Evolutionary conservation across 179 eudicot species (phyloP), one percentile per base, ranked within the genome.

Genomic region (Silene noctiflora): DNA sequence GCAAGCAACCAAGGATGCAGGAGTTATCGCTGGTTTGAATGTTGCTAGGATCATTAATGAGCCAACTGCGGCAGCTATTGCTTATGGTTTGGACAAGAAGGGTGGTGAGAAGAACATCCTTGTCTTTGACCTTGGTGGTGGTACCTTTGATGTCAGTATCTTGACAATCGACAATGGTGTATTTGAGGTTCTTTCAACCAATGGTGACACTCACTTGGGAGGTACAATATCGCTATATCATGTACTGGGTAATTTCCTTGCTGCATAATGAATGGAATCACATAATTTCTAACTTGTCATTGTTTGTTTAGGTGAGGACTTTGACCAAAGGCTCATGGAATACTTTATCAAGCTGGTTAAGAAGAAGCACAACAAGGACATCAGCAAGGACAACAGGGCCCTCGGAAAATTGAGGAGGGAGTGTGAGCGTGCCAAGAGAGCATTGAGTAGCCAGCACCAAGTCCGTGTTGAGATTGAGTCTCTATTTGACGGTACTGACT

Each of bases 1-100:
- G 86, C 86, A 84, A 81, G 86, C 86, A 11, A 84, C 86, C 77
- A 84, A 84, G 80, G 86, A 84, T 78, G 86, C 86, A 72, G 86
- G 86, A 78, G 51, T 84, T 27, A 84, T 84, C 4, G 84, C 86
- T 75, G 86, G 86, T 74, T 72, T 84, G 76, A 83, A 83, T 72
- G 86, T 83, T 51, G 86, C 86, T 78, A 78, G 86, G 75, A 83
- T 83, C 53, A 83, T 83, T 72, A 83, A 83, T 21, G 86, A 83
- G 67, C 86, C 86, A 24, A 83, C 86, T 1, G 86, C 84, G 0
- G 86, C 86, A 60, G 86, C 86, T 21, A 83, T 83, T 75, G 86
- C 86, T 33, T 83, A 83, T 13, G 86, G 86, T 67, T 75, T 83
- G 80, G 86, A 83, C 82, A 83, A 83, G 78, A 83, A 66, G 77